Percentiles rank a stretch among this genome's conserved stretches.
phyloP scores from a whole-genome alignment of 768 basidiomycete genomes.

The Pisolithus orientalis region DNA sequence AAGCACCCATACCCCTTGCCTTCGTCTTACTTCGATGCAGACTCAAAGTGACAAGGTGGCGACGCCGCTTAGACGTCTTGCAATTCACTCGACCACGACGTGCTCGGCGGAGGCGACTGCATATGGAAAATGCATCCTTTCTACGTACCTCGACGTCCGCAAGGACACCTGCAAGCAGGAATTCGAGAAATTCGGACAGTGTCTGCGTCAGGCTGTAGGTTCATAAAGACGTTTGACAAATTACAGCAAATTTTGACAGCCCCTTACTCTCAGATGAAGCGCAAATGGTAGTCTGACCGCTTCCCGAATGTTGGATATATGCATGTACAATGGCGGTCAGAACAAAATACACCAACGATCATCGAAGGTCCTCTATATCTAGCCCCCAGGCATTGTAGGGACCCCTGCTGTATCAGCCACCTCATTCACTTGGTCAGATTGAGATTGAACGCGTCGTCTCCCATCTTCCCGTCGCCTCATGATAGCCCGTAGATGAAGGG shows the following conservation, averaged over 20 bases:
- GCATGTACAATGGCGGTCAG: neutral
- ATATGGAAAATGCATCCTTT: slow-evolving; percentile 87
- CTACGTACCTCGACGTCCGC: slow-evolving; percentile 75
- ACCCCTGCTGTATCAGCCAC: slow-evolving; percentile 33
- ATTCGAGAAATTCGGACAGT: slow-evolving; percentile 78
- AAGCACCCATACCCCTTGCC: neutral
- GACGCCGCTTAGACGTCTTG: slow-evolving; percentile 55
- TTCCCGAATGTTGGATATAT: neutral
- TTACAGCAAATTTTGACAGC: neutral
- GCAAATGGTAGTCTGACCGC: slow-evolving; percentile 40
- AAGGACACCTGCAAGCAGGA: slow-evolving; percentile 82
- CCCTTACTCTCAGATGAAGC: slow-evolving; percentile 40
- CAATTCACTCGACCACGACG: slow-evolving; percentile 65
- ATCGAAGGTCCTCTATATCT: slow-evolving; percentile 14
- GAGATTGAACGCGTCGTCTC: slow-evolving; percentile 28
- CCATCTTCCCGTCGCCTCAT: slow-evolving; percentile 43
- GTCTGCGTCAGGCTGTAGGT: slow-evolving; percentile 75
- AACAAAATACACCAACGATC: slow-evolving; percentile 8
- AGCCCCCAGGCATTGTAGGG: slow-evolving; percentile 29
- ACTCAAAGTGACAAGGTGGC: slow-evolving; percentile 24
- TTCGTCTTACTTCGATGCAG: slow-evolving; percentile 8
- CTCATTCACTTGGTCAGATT: slow-evolving; percentile 14
- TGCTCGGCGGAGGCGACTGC: slow-evolving; percentile 64
- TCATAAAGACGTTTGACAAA: slow-evolving; percentile 4
- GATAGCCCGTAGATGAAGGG: slow-evolving; percentile 43